Base-by-base conservation (phyloP, 2,329 filamentous ascomycete species). In the Colletotrichum eleusines region DNA sequence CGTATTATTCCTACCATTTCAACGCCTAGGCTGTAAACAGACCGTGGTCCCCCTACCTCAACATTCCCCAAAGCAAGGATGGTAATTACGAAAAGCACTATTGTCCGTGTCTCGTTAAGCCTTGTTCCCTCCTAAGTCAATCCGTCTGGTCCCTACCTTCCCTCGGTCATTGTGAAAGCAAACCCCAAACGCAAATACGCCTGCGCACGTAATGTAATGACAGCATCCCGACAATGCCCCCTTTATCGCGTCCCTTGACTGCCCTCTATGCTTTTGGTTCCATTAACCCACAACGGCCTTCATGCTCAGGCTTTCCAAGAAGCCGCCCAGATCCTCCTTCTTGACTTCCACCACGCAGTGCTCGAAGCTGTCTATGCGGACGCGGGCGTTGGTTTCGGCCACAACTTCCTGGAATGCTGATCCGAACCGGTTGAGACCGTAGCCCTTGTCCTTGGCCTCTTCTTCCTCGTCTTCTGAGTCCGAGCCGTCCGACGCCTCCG, bases 261-360 rank as follows among this genome's bases (percentile, higher is more conserved):
- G 31, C 28, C 23, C 26, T 14, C 38, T 42, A 55, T 42, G 53
- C 28, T 51, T 42, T 44, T 20, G 14, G 51, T 48, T 26, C 57
- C 46, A 48, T 71, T 78, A 91, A 53, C 89, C 89, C 65, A 91
- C 92, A 23, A 98, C 94, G 67, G 91, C 91, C 87, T 97, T 97
- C 88, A 94, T 91, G 81, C 95, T 98, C 78, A 99, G 81, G 66
- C 92, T 91, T 83, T 99, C 96, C 74, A 99, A 84, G 80, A 99
- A 99, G 0, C 92, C 94, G 20, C 90, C 90, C 35, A 99, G 83
- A 81, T 98, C 96, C 78, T 98, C 96, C 84, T 97, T 98, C 82
- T 91, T 91, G n/a, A 99, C 95, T 80, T 99, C 96, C 57, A 98
- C 95, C 9, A 98, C 96, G 77, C 94, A 97, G 80, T 97, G 94